phyloP scores from a whole-genome alignment of 176 grass and related monocot species.

The Dactylis glomerata region DNA sequence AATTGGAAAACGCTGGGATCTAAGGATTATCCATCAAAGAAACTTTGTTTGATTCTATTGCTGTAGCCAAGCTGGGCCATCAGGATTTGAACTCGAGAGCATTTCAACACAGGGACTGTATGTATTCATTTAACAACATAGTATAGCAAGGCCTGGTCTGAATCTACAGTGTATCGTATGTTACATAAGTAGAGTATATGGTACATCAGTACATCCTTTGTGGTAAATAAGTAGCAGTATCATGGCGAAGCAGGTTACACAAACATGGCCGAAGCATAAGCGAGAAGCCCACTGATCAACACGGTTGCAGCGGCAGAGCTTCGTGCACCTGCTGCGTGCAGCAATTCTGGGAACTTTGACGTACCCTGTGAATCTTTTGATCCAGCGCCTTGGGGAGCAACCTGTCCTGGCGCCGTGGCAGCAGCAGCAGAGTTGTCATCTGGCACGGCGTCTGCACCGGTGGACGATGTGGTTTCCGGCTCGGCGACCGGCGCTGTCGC shows the following conservation, averaged over 20 bases:
- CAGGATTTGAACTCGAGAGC: neutral
- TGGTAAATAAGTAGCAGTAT: neutral
- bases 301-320: constrained; percentile 22
- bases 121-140: constrained; percentile 18
- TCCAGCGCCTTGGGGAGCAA: neutral
- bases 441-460: neutral
- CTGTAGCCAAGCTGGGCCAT: neutral
- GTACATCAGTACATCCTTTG: constrained; percentile 24
- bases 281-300: constrained; percentile 25
- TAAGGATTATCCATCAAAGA: neutral
- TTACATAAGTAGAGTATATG: constrained; percentile 14
- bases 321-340: constrained; percentile 17
- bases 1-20: neutral
- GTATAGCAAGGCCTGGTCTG: neutral
- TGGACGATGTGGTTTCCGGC: neutral
- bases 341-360: constrained; percentile 45
- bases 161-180: constrained; percentile 8
- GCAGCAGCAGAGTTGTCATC: neutral
- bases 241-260: constrained; percentile 17
- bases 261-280: constrained; percentile 20
- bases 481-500: neutral
- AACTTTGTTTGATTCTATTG: neutral
- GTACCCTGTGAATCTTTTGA: constrained; percentile 6
- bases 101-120: neutral
- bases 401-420: neutral